These are phyloP conservation scores for Onygenales sp. DNA, from an alignment of 2,329 filamentous ascomycete species.

Conservation along the genomic window DNA sequence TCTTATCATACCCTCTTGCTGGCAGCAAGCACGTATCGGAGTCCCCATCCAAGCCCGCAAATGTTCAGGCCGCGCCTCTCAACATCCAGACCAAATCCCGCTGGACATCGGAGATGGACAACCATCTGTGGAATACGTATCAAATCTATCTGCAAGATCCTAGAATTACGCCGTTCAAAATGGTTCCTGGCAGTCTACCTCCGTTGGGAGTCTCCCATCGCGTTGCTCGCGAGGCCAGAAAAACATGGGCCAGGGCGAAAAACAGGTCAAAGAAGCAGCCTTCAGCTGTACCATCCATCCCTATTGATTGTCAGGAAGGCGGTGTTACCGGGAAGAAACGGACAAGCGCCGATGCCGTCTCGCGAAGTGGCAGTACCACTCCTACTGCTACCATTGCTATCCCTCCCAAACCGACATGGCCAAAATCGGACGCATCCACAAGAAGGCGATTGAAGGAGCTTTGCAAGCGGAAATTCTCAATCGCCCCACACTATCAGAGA, in stretches of 20 bases:
- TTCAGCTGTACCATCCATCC: not conserved
- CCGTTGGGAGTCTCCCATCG: slow-evolving; percentile 56
- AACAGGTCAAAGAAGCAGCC: slow-evolving; percentile 16
- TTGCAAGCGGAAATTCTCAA: slow-evolving; percentile 51
- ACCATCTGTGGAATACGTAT: slow-evolving; percentile 58
- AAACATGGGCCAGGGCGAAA: slow-evolving; percentile 47
- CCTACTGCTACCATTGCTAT: slow-evolving; percentile 28
- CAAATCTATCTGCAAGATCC: slow-evolving; percentile 57
- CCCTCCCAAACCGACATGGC: slow-evolving; percentile 38
- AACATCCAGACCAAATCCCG: slow-evolving; percentile 18
- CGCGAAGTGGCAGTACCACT: slow-evolving; percentile 38
- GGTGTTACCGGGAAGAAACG: not conserved
- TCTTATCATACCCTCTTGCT: slow-evolving; percentile 35
- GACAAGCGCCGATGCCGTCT: slow-evolving; percentile 5
- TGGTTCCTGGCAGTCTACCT: slow-evolving; percentile 53
- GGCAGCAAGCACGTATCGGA: slow-evolving; percentile 28
- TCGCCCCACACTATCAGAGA: slow-evolving; percentile 56
- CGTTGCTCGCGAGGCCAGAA: slow-evolving; percentile 52
- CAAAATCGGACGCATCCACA: slow-evolving; percentile 49
- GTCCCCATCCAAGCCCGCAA: slow-evolving; percentile 26
- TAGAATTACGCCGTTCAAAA: slow-evolving; percentile 58
- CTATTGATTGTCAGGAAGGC: slow-evolving; percentile 2
- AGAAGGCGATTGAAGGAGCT: slow-evolving; percentile 49
- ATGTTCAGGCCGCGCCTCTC: slow-evolving; percentile 18
- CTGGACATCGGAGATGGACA: slow-evolving; percentile 56